Base-by-base conservation (phyloP, 2,329 filamentous ascomycete genomes). In the Colletotrichum sp. region DNA sequence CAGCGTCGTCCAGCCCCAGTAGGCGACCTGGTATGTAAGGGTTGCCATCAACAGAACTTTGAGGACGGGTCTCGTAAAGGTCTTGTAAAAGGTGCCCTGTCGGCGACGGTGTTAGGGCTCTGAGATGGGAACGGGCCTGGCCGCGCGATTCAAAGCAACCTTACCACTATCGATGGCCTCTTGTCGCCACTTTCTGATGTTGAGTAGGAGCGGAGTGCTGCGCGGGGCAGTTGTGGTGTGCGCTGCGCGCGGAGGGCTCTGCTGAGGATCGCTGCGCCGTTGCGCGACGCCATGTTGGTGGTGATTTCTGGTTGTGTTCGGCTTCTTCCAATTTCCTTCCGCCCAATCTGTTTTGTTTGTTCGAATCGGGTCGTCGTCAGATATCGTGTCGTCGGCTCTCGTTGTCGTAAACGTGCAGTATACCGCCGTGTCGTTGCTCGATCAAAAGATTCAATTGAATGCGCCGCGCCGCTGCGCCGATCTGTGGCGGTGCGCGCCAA, bases 11-110 rank as follows among this genome's bases (percentile, higher is more conserved):
- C 95, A 97, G 16, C 86, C 86, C 87, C 91, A 95, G 85, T 96
- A 96, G 16, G 90, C 85, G n/a, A 94, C 80, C 85, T 97, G 95
- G 83, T 96, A 97, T 3, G 93, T 94, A 81, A 95, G 92, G 71
- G 96, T 90, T 70, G 95, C 94, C 81, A 94, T 89, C 49, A 96
- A 88, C 78, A 95, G 91, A 70, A 92, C 92, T 86, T 96, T 96
- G 69, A 91, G 89, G 62, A 96, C 88, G 4, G 95, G 94, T 3
- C 93, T 89, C 52, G 92, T 92, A 81, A 95, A 96, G 16, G 91
- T 92, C 81, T 92, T 93, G 88, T 95, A 96, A 86, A 96, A 96
- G 63, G 89, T 87, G 66, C 90, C 85, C 91, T 94, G 79, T 44
- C 12, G 15, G 28, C 18, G 13, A 30, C n/a, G 7, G 9, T 60